phyloP scores from a whole-genome alignment of 495 filamentous ascomycete species.

The Cercophora newfieldiana region DNA sequence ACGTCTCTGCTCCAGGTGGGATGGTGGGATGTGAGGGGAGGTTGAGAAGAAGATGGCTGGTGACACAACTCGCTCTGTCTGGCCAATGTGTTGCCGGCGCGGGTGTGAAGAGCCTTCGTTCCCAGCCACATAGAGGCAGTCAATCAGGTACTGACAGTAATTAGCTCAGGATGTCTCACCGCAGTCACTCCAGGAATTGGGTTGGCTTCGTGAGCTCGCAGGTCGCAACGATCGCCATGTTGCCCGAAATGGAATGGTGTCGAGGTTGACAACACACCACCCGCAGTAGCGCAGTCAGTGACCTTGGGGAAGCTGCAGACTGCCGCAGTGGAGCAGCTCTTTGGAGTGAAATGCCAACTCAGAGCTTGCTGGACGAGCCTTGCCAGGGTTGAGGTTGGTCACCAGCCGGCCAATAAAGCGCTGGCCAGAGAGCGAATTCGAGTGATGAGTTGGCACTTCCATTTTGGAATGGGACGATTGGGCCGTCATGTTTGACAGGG shows the following conservation, averaged over 20 bases:
- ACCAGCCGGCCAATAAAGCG: conserved; percentile 18
- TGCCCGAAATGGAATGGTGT: conserved; percentile 11
- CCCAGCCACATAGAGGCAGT: conserved; percentile 1
- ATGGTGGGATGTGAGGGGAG: background rate
- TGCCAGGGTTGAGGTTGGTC: conserved; percentile 15
- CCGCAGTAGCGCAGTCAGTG: background rate
- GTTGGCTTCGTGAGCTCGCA: background rate
- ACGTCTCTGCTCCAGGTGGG: background rate
- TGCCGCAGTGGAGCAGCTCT: background rate
- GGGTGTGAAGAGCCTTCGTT: background rate
- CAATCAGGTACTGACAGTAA: too few relatives aligned
- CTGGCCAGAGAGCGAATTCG: conserved; percentile 4
- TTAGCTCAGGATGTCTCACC: conserved; percentile 5
- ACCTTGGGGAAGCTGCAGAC: conserved; percentile 2
- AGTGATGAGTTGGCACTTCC: conserved; percentile 26
- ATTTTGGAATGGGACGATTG: conserved; percentile 8
- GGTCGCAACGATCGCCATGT: conserved; percentile 16
- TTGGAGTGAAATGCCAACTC: conserved; percentile 18
- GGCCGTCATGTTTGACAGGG: conserved; percentile 6
- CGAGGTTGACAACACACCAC: conserved; percentile 19
- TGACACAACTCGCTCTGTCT: background rate
- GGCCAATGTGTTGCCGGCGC: background rate
- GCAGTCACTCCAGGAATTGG: background rate
- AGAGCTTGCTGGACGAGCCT: background rate
- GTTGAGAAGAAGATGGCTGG: background rate